phyloP scores from a whole-genome alignment of 805 yeast species.

The Cyberlindnera lachancei region DNA sequence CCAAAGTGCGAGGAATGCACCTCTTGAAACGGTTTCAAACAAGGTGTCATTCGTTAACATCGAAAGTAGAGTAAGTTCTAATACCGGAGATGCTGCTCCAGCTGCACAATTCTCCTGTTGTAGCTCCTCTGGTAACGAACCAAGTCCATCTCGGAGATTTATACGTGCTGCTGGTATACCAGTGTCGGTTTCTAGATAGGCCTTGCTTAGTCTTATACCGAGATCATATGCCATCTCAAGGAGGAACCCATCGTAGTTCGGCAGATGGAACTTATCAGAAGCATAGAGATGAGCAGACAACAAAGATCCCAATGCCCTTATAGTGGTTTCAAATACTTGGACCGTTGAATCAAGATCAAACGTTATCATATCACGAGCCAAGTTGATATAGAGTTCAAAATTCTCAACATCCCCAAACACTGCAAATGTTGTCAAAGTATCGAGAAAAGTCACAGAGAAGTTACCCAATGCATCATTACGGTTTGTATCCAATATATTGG shows the following conservation, averaged over 20 bases:
- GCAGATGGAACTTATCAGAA: slow-evolving; percentile 25
- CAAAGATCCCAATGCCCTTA: slow-evolving; percentile 76
- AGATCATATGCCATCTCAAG: slow-evolving; percentile 65
- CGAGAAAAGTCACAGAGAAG: slow-evolving; percentile 70
- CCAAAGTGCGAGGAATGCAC: slow-evolving; percentile 70
- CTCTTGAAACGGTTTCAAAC: slow-evolving; percentile 55
- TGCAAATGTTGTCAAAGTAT: slow-evolving; percentile 71
- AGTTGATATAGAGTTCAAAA: slow-evolving; percentile 40
- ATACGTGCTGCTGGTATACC: slow-evolving; percentile 78
- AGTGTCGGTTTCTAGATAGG: slow-evolving; percentile 51
- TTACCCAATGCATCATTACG: slow-evolving; percentile 85
- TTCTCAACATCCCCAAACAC: slow-evolving; percentile 56
- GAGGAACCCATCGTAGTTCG: slow-evolving; percentile 63
- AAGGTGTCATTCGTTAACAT: slow-evolving; percentile 64
- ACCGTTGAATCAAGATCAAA: slow-evolving; percentile 47
- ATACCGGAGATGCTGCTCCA: slow-evolving; percentile 77
- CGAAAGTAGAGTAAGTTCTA: slow-evolving; percentile 75
- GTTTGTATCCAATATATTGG: slow-evolving; percentile 43
- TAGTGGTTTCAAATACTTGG: slow-evolving; percentile 84
- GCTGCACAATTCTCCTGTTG: slow-evolving; percentile 74
- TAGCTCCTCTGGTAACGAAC: slow-evolving; percentile 33
- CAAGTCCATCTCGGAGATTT: slow-evolving; percentile 51
- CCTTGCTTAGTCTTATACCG: slow-evolving; percentile 63
- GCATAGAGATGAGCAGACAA: slow-evolving; percentile 74
- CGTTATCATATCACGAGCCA: slow-evolving; percentile 9